Base-by-base conservation (phyloP, 1,284 basidiomycete species). In the Ganoderma resinaceum region DNA sequence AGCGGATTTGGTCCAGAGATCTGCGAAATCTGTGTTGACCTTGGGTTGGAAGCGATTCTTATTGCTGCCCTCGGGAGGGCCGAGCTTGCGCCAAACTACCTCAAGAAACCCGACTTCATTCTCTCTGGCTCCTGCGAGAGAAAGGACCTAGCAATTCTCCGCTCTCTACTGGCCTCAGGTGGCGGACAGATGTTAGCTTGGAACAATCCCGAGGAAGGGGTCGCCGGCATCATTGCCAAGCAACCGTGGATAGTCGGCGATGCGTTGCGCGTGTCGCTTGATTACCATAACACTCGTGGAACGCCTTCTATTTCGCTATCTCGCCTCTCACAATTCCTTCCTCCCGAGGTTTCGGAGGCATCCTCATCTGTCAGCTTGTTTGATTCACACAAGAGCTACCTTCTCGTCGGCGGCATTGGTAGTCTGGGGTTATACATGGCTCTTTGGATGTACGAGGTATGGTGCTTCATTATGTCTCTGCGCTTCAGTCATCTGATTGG, bases 361-460 rank as follows among this genome's bases (percentile, higher is more conserved):
- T 38, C 29, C 14, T 20, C n/a, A 3, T n/a, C 35, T 0, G 29
- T 23, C 26, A 29, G 26, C 3, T 31, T 67, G 1, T 71, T 70
- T 52, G 66, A 68, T 42, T 35, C 60, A 0, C 26, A 65, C 29
- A 72, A 74, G 52, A 16, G 70, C 16, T 76, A 76, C 37, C n/a
- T 76, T 1, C 66, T 75, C 8, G 31, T 76, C 3, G 75, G 75
- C 2, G 75, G 75, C 1, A 63, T 75, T 8, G 69, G 71, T 9
- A 70, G 65, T 49, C 62, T 76, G 7, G 82, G 82, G 0, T 59
- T 78, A 12, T 75, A 77, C 16, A 71, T 81, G n/a, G 80, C 83
- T 3, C 55, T 80, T 20, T 83, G 77, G 76, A 81, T 84, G 81
- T 82, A 82, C 68, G 68, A 80, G 75, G 83, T 82, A 46, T 20